Base-by-base conservation (phyloP, 2,329 filamentous ascomycete species). In the Botryotinia globosa region DNA sequence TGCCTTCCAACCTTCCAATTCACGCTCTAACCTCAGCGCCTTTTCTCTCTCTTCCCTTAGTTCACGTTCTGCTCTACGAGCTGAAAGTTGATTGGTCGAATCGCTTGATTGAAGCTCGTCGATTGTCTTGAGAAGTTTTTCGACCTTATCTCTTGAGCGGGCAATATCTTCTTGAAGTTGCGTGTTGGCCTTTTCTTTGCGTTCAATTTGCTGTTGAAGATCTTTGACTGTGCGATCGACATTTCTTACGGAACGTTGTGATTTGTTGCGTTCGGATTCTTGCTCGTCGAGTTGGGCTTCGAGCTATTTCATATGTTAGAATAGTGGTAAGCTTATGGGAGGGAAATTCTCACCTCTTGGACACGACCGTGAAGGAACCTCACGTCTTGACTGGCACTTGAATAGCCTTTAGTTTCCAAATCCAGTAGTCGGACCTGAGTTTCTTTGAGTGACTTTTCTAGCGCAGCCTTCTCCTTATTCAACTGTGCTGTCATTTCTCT, bases 341-440 rank as follows among this genome's bases (percentile, higher is more conserved):
- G 29, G 44, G 58, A 29, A 62, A 58, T 44, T 81, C 89, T 87
- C 86, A 97, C 94, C 88, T 98, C 95, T 84, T 98, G 94, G 76
- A 99, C 94, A 68, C 95, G 90, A 80, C 94, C 95, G 83, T 98
- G 93, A 79, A 98, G 83, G 85, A 98, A 98, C 80, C 96, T 92
- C 77, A 98, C 93, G 82, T 98, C 95, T 79, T 97, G 94, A 81
- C 94, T 97, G 37, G 93, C 93, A 76, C 91, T 97, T 32, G 94
- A 96, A 83, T 97, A 98, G 70, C 94, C 94, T 85, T 98, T 98
- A 61, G 96, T 98, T 84, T 99, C 95, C 14, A 98, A 87, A 81
- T 98, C 96, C 69, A 99, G 91, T 72, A 97, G 89, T 80, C 90
- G 90, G 70, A 98, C 88, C 82, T 98, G 95, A 39, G 95, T 87